These are phyloP conservation scores for Cladophialophora psammophila DNA, from an alignment of 2,329 filamentous ascomycete genomes.

Conservation along the genomic window DNA sequence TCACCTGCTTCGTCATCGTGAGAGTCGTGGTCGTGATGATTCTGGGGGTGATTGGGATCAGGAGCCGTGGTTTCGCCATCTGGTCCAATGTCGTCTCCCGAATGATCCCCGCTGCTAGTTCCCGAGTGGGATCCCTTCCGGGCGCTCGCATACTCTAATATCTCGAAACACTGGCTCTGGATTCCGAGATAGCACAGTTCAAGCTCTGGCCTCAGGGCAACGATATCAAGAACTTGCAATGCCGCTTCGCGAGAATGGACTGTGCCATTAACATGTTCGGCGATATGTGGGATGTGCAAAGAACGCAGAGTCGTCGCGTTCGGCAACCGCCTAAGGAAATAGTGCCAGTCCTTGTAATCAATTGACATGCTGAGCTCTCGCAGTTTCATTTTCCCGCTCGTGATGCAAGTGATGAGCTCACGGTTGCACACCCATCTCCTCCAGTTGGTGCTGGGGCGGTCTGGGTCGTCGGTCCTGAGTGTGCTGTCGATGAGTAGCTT, in stretches of 20 bases:
- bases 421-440: slow-evolving; percentile 74
- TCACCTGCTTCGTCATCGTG: slow-evolving; percentile 49
- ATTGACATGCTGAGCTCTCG: slow-evolving; percentile 75
- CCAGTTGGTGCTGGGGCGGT: slow-evolving; percentile 56
- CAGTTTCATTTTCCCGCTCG: slow-evolving; percentile 76
- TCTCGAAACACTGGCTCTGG: slow-evolving; percentile 80
- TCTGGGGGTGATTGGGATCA: slow-evolving; percentile 47
- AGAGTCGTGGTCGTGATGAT: slow-evolving; percentile 44
- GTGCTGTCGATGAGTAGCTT: slow-evolving; percentile 78
- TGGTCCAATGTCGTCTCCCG: slow-evolving; percentile 36
- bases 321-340: slow-evolving; percentile 77
- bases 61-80: slow-evolving; percentile 29
- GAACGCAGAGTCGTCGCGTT: slow-evolving; percentile 73
- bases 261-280: slow-evolving; percentile 65
- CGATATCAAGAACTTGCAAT: slow-evolving; percentile 78
- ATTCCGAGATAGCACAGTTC: slow-evolving; percentile 80
- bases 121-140: slow-evolving; percentile 26
- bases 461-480: slow-evolving; percentile 49
- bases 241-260: slow-evolving; percentile 74
- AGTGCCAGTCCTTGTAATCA: slow-evolving; percentile 81
- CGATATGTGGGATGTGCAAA: slow-evolving; percentile 73
- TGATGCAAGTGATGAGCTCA: slow-evolving; percentile 75
- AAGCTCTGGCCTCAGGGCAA: slow-evolving; percentile 76
- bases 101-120: slow-evolving; percentile 11
- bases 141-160: slow-evolving; percentile 64